phyloP scores from a whole-genome alignment of 805 yeast genomes.

The Komagataella pastoris region DNA sequence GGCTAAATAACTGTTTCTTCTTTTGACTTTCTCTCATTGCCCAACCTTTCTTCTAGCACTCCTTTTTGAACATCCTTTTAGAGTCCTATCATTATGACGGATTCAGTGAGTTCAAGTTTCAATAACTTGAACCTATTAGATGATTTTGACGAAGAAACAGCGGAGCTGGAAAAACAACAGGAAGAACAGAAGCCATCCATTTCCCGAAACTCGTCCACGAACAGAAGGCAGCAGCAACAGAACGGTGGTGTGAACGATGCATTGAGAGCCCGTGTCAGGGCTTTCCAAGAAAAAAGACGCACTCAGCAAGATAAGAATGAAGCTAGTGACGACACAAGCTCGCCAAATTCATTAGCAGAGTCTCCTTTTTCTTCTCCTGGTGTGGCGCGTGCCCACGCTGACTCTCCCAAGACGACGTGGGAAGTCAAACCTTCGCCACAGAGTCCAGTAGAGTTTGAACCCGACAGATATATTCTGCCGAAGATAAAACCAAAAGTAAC shows the following conservation, averaged over 20 bases:
- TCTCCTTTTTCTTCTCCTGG: background rate
- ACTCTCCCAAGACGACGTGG: background rate
- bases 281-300: conserved; percentile 75
- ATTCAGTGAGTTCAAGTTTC: background rate
- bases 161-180: background rate
- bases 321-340: background rate
- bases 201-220: background rate
- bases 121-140: background rate
- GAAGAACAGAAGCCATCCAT: background rate
- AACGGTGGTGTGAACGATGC: background rate
- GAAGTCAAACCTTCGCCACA: background rate
- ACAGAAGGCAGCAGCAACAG: background rate
- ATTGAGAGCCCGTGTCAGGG: conserved; percentile 53
- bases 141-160: background rate
- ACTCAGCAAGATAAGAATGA: conserved; percentile 8
- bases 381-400: background rate
- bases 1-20: background rate
- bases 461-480: background rate
- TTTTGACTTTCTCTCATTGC: background rate
- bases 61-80: background rate
- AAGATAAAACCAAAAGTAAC: background rate
- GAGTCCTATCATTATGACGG: background rate
- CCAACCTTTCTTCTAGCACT: background rate
- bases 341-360: conserved; percentile 2
- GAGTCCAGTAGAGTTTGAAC: background rate